Evolutionary conservation across 192 early-diverging fungal genomes (phyloP).

Genomic region (Oehlia diaphana): DNA sequence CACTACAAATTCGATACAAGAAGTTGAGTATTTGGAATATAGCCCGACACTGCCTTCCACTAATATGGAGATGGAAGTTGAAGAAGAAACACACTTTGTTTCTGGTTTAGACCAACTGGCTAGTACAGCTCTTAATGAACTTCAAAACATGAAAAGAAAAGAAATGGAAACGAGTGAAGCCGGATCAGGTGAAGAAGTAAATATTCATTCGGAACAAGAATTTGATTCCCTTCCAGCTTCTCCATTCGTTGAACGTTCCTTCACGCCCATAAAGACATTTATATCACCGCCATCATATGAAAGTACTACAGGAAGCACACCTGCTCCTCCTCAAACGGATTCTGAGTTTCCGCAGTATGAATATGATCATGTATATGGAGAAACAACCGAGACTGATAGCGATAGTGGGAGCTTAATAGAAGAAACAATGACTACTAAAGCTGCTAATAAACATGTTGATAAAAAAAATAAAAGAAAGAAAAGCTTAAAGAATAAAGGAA

Average conservation of each 20-base stretch:
- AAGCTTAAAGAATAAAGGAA: background rate
- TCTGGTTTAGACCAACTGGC: constrained; percentile 6
- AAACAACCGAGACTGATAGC: background rate
- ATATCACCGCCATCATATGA: constrained; percentile 9
- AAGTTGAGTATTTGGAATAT: background rate
- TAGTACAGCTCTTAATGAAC: constrained; percentile 11
- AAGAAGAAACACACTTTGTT: background rate
- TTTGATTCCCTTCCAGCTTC: background rate
- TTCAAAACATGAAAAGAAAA: constrained; percentile 8
- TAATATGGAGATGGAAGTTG: background rate
- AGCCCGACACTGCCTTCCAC: background rate
- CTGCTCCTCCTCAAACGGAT: constrained; percentile 1
- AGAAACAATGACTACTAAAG: background rate
- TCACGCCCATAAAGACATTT: background rate
- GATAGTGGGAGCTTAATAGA: background rate
- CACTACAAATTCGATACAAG: background rate
- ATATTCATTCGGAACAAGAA: background rate
- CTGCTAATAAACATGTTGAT: background rate
- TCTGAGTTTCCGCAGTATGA: constrained; percentile 9
- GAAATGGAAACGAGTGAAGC: background rate
- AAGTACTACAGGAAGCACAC: constrained; percentile 8
- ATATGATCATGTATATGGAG: background rate
- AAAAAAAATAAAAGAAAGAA: background rate
- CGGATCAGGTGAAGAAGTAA: background rate
- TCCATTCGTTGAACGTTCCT: background rate